Conservation (phyloP, 495 filamentous ascomycete species). For the Podospora bellae-mahoneyi region DNA sequence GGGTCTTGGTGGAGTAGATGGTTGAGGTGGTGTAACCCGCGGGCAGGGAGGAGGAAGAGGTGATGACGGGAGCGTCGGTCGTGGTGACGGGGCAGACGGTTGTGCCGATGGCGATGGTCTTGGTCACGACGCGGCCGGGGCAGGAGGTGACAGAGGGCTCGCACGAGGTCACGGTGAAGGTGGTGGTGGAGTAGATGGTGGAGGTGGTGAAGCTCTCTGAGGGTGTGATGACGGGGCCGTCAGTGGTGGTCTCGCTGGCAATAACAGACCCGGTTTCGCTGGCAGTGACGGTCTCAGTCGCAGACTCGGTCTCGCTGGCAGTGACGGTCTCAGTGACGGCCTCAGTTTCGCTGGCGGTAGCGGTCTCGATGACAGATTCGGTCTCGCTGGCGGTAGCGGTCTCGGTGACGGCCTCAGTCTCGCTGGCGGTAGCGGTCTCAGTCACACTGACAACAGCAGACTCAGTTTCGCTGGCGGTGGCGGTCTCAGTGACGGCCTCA, state of each 20-base stretch:
- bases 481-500: background rate
- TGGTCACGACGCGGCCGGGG: constrained; percentile 36
- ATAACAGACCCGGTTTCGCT: background rate
- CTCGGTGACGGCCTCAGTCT: constrained; percentile 18
- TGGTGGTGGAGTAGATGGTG: constrained; percentile 39
- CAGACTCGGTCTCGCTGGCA: background rate
- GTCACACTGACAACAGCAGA: background rate
- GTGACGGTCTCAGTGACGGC: background rate
- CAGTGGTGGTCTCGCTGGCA: constrained; percentile 1
- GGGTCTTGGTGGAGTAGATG: constrained; percentile 52
- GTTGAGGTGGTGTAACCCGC: constrained; percentile 40
- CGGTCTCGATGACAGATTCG: background rate
- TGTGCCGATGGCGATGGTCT: constrained; percentile 38
- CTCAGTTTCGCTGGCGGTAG: background rate
- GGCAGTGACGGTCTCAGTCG: no score
- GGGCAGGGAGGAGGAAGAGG: constrained; percentile 18
- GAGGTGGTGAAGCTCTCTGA: constrained; percentile 31
- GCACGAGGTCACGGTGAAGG: constrained; percentile 49
- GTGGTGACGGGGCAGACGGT: constrained; percentile 42
- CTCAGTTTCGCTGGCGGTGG: background rate
- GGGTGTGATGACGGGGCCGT: constrained; percentile 31
- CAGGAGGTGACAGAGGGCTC: constrained; percentile 56
- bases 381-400: background rate
- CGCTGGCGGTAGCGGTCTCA: constrained; percentile 16
- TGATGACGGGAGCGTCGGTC: constrained; percentile 11